Percentiles rank a stretch among this genome's conserved stretches.
Evolutionary conservation across 2,329 filamentous ascomycete genomes (phyloP).

Genomic region (Lachnellula cervina): DNA sequence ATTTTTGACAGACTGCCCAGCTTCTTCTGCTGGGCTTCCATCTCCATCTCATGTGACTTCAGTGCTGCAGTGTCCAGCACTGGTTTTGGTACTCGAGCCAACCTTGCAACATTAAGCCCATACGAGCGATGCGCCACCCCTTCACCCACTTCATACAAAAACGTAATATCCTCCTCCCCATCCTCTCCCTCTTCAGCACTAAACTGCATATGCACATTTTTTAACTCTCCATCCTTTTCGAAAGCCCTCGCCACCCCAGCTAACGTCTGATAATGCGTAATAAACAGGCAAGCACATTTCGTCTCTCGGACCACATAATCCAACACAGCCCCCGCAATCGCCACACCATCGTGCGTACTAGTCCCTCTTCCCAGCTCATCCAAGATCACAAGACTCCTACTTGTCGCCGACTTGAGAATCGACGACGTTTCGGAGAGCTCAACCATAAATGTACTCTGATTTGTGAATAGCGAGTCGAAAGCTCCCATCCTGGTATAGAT

Average conservation of each 20-base stretch:
- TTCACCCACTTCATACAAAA: slow-evolving; percentile 86
- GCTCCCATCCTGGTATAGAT: slow-evolving; percentile 95
- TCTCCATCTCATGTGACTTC: slow-evolving; percentile 78
- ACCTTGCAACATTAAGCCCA: slow-evolving; percentile 83
- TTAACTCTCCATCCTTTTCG: slow-evolving; percentile 53
- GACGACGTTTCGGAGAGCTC: slow-evolving; percentile 89
- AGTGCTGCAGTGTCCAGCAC: slow-evolving; percentile 74
- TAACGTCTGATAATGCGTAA: slow-evolving; percentile 94
- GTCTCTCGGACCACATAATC: slow-evolving; percentile 74
- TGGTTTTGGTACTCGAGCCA: slow-evolving; percentile 73
- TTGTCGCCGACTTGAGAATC: slow-evolving; percentile 84
- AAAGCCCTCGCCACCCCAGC: slow-evolving; percentile 66
- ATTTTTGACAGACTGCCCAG: slow-evolving; percentile 36
- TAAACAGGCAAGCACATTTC: slow-evolving; percentile 81
- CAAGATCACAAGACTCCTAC: slow-evolving; percentile 79
- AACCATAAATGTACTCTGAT: slow-evolving; percentile 97
- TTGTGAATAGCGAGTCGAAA: slow-evolving; percentile 90
- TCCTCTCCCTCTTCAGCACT: slow-evolving; percentile 37
- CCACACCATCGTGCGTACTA: slow-evolving; percentile 90
- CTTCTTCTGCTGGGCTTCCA: slow-evolving; percentile 59
- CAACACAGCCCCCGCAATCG: slow-evolving; percentile 89
- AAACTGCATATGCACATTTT: slow-evolving; percentile 95
- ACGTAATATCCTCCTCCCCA: slow-evolving; percentile 77
- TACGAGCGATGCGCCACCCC: slow-evolving; percentile 93
- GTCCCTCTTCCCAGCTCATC: slow-evolving; percentile 94